Percentiles rank a stretch among this genome's conserved stretches.
Evolutionary conservation across 2,329 filamentous ascomycete genomes (phyloP).

Genomic region (Chaetomium globosum): DNA sequence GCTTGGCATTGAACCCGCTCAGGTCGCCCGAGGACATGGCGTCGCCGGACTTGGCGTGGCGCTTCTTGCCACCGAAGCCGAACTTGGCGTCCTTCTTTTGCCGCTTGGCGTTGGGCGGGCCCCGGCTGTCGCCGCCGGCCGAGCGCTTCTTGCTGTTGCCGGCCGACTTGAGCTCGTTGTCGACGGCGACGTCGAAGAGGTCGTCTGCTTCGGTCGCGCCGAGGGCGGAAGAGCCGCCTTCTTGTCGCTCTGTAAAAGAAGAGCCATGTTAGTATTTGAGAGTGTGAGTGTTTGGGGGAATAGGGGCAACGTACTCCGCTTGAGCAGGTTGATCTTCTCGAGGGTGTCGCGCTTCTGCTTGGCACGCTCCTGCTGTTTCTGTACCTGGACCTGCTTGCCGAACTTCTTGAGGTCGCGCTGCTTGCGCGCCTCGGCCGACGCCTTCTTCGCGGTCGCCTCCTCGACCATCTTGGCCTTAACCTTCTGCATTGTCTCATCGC

Average conservation of each 20-base stretch:
- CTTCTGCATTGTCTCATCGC: constrained; percentile 96
- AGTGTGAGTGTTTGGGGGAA: constrained; percentile 3
- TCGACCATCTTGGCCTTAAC: constrained; percentile 92
- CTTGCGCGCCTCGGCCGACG: constrained; percentile 84
- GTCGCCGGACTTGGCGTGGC: constrained; percentile 86
- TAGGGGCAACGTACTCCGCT: constrained; percentile 74
- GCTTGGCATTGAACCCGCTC: constrained; percentile 75
- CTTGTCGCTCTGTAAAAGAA: constrained; percentile 67
- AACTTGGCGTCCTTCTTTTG: constrained; percentile 94
- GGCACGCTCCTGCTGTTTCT: constrained; percentile 89
- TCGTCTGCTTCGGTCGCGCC: constrained; percentile 80
- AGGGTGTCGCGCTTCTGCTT: constrained; percentile 91
- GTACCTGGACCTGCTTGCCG: constrained; percentile 95
- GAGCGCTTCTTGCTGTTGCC: constrained; percentile 44
- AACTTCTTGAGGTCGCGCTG: constrained; percentile 98
- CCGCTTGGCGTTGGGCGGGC: constrained; percentile 68
- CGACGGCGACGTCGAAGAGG: constrained; percentile 87
- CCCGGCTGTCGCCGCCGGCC: constrained; percentile 44
- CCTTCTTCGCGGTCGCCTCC: constrained; percentile 89
- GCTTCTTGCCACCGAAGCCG: constrained; percentile 95
- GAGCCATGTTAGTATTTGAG: constrained; percentile 31
- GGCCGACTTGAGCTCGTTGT: constrained; percentile 56
- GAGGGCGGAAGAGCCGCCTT: constrained; percentile 54
- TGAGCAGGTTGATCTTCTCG: constrained; percentile 92
- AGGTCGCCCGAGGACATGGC: constrained; percentile 80